Percentiles rank a stretch among this genome's conserved stretches.
Conservation (phyloP, 2,329 filamentous ascomycete species). For the Aspergillus felis region DNA sequence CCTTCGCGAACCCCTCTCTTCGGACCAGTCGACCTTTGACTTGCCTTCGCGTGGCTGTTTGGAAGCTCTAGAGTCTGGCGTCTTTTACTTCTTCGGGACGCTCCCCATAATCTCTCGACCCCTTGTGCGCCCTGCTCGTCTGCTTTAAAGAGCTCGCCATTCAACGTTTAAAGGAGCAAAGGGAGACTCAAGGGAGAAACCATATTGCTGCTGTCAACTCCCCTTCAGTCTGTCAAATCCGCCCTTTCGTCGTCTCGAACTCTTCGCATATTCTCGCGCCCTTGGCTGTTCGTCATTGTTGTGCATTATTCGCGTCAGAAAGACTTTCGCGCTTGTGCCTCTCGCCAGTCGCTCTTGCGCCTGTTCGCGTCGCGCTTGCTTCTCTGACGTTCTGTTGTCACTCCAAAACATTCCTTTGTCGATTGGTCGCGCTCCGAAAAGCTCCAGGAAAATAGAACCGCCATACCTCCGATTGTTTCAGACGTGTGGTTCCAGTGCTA, state of each 20-base stretch:
- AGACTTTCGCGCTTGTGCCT: constrained; percentile 12
- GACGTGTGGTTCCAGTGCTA: constrained; percentile 12
- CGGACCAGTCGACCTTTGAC: constrained; percentile 8
- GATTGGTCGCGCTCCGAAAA: constrained; percentile 12
- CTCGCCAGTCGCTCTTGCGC: constrained; percentile 18
- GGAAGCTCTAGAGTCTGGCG: background rate
- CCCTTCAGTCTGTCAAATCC: constrained; percentile 15
- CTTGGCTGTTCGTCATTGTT: constrained; percentile 9
- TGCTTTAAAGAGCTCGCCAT: constrained; percentile 8
- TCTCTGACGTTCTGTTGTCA: constrained; percentile 21
- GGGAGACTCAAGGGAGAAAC: constrained; percentile 22
- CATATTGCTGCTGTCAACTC: constrained; percentile 14
- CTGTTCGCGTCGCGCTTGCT: constrained; percentile 18
- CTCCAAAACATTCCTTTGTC: constrained; percentile 29
- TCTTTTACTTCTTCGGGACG: constrained; percentile 10
- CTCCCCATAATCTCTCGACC: constrained; percentile 9
- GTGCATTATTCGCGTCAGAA: constrained; percentile 13
- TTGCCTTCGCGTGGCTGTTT: constrained; percentile 21
- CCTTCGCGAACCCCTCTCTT: constrained; percentile 16
- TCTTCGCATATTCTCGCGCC: constrained; percentile 10
- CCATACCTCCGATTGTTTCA: constrained; percentile 10
- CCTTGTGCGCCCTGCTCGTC: constrained; percentile 17
- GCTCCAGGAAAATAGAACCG: constrained; percentile 4
- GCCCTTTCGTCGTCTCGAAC: constrained; percentile 8
- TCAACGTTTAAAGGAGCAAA: constrained; percentile 20